phyloP scores from a whole-genome alignment of 2,329 filamentous ascomycete species.

The Fusarium coffeatum region DNA sequence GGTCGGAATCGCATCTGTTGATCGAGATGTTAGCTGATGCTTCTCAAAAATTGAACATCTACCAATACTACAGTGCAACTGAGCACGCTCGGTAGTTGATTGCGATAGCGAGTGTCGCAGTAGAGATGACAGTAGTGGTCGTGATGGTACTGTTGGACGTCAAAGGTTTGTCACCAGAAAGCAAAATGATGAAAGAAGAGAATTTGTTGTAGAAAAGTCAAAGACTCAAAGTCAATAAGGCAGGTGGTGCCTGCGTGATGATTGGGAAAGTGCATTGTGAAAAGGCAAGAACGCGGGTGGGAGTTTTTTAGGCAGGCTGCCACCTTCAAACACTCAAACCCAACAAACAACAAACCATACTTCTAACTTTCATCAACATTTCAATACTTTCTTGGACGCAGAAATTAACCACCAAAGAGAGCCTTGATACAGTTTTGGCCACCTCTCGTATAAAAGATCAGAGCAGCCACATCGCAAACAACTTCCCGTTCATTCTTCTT shows the following conservation, averaged over 20 bases:
- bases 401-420: background rate
- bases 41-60: background rate
- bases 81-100: background rate
- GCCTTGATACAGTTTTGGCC: background rate
- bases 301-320: background rate
- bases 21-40: background rate
- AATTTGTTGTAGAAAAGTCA: background rate
- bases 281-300: background rate
- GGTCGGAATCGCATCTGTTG: background rate
- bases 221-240: background rate
- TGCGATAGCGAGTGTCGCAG: background rate
- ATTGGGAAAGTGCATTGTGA: background rate
- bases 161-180: background rate
- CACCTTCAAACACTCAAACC: background rate
- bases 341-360: background rate
- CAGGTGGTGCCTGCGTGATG: background rate
- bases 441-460: background rate
- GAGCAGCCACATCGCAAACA: background rate
- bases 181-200: background rate
- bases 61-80: fast-evolving
- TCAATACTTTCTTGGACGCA: background rate
- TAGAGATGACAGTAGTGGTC: background rate
- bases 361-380: background rate
- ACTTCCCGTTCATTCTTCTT: background rate
- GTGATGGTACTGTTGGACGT: background rate